Conservation (phyloP, 768 basidiomycete species). For the Bullera alba region DNA sequence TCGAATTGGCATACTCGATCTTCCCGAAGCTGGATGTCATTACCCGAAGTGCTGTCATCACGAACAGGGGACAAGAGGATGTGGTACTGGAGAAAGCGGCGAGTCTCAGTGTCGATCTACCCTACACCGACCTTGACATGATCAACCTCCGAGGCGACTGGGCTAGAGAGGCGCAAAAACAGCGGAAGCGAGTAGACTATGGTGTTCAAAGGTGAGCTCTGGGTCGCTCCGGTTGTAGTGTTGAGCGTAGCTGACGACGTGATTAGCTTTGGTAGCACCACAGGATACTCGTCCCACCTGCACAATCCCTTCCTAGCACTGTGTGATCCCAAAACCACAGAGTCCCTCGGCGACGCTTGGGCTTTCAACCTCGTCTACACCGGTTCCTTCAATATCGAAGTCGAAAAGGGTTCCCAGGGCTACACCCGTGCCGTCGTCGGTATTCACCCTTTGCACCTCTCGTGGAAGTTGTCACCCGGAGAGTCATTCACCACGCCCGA, state of each 20-base stretch:
- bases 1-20: constrained; percentile 19
- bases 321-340: constrained; percentile 10
- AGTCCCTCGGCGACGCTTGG: constrained; percentile 16
- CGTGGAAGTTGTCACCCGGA: constrained; percentile 14
- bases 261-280: constrained; percentile 13
- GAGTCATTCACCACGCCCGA: constrained; percentile 25
- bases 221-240: no score
- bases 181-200: constrained; percentile 10
- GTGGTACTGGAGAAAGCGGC: constrained; percentile 14
- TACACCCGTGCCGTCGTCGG: constrained; percentile 17
- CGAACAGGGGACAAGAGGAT: constrained; percentile 11
- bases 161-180: constrained; percentile 14
- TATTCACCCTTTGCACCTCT: constrained; percentile 24
- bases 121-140: constrained; percentile 20
- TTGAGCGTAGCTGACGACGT: no score
- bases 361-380: constrained; percentile 28
- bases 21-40: constrained; percentile 14
- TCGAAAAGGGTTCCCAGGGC: constrained; percentile 13
- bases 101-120: constrained; percentile 18
- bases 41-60: constrained; percentile 4
- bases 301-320: constrained; percentile 31
- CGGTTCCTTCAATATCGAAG: constrained; percentile 13
- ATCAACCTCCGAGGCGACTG: constrained; percentile 24
- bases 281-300: constrained; percentile 22
- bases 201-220: constrained; percentile 24